A percentile compares a stretch with the other conserved stretches of the same genome.
phyloP scores from a whole-genome alignment of 1,284 basidiomycete species.

The Fomitopsis palustris region DNA sequence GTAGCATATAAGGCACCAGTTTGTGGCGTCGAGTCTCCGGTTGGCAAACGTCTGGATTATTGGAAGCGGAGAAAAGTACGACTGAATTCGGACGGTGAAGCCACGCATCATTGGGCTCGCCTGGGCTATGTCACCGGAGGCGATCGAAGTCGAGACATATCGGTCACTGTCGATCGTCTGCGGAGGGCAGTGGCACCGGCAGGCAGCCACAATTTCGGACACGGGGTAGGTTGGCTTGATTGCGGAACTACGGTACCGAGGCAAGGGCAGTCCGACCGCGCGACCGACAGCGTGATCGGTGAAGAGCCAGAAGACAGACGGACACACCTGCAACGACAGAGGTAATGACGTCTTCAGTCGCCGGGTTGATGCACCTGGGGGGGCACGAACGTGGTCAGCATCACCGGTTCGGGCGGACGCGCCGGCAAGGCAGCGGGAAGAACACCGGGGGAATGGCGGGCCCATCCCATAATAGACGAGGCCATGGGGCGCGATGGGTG shows the following conservation, averaged over 20 bases:
- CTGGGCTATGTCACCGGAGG: too few relatives aligned
- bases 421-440: not conserved
- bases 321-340: conserved; percentile 62
- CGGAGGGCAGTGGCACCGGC: not conserved
- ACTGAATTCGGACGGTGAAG: too few relatives aligned
- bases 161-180: not conserved
- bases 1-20: too few relatives aligned
- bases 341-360: conserved; percentile 70
- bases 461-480: too few relatives aligned
- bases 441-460: conserved; percentile 1
- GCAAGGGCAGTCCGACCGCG: not conserved
- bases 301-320: not conserved
- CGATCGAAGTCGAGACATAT: not conserved
- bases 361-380: conserved; percentile 65
- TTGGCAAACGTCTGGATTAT: too few relatives aligned
- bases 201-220: too few relatives aligned
- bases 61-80: too few relatives aligned
- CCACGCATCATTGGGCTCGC: too few relatives aligned
- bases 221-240: too few relatives aligned
- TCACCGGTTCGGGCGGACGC: not conserved
- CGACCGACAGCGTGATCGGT: not conserved
- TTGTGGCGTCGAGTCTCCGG: too few relatives aligned
- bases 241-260: not conserved
- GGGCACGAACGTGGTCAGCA: not conserved
- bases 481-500: not conserved